Base-by-base conservation (phyloP, 208 protist species). In the Trypanosoma platydactyli region DNA sequence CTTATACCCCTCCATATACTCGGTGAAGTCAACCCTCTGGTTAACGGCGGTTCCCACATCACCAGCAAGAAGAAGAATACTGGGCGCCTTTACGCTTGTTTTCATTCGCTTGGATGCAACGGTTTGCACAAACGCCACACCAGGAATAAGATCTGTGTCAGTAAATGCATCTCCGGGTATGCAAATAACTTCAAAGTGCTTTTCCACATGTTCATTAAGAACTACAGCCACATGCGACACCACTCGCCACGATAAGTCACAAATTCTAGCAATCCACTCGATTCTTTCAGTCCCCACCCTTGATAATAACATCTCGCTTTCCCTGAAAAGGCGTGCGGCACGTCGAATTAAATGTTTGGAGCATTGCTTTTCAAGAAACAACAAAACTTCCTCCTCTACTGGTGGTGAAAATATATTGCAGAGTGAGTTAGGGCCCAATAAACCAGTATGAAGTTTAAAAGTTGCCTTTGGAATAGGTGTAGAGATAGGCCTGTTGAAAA, bases 1-100 rank as follows among this genome's bases (percentile, higher is more conserved):
- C 49, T 76, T 60, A 74, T 88, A 90, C 44, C 64, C 77, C 22
- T 61, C 71, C 42, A 89, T 68, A 57, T 89, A 82, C 60, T 91
- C 81, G 35, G 80, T 48, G 27, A 91, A 58, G 52, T 82, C 63
- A n/a, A 69, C 60, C 22, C 42, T 46, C 5, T 71, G 56, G 46
- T 83, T 63, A 0, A 49, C 12, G 2, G 33, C 13, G 27, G 72
- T 76, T n/a, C 76, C 76, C 12, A 91, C 78, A 51, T 86, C 70
- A 27, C 84, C 83, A 0, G 62, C 68, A 13, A 94, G 77, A 4
- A 94, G 77, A 27, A 94, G 73, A 48, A 92, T 72, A 42, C 76
- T 73, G 0, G 88, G 81, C 11, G 75, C 15, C n/a, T 67, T 45
- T 29, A 84, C 74, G 27, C 42, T 42, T 24, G 63, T 76, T 60